These are phyloP conservation scores for Magnusiomyces sp. DNA, from an alignment of 1,139 yeast genomes.

Conservation along the genomic window DNA sequence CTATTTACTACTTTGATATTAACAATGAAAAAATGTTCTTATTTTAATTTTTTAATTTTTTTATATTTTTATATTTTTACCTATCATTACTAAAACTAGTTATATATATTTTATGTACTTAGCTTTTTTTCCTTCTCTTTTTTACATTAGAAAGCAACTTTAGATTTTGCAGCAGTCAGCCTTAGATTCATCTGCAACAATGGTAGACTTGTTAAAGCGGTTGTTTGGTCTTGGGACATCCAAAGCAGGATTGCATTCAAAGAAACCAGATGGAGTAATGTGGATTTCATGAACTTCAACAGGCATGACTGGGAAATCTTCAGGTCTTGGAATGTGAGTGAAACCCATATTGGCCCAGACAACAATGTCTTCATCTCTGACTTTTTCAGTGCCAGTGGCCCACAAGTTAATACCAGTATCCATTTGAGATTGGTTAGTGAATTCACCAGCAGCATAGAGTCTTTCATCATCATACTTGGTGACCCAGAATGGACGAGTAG, in stretches of 20 bases:
- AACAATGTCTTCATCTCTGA: constrained; percentile 73
- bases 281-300: constrained; percentile 65
- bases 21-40: no score
- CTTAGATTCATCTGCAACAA: no score
- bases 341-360: constrained; percentile 84
- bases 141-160: no score
- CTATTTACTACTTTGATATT: no score
- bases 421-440: constrained; percentile 61
- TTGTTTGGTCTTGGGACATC: constrained; percentile 73
- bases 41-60: no score
- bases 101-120: no score
- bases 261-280: constrained; percentile 69
- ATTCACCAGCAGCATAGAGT: constrained; percentile 68
- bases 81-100: no score
- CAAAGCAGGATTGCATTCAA: constrained; percentile 72
- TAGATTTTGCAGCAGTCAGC: constrained; percentile 11
- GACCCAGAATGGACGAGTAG: constrained; percentile 71
- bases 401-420: constrained; percentile 60
- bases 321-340: constrained; percentile 82
- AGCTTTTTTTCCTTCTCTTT: no score
- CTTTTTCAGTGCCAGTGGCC: constrained; percentile 56
- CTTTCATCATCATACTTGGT: constrained; percentile 63
- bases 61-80: no score
- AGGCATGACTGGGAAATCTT: constrained; percentile 93
- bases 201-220: constrained; percentile 62